Conservation (phyloP, 2,329 filamentous ascomycete genomes). For the Hypoxylon sp. region DNA sequence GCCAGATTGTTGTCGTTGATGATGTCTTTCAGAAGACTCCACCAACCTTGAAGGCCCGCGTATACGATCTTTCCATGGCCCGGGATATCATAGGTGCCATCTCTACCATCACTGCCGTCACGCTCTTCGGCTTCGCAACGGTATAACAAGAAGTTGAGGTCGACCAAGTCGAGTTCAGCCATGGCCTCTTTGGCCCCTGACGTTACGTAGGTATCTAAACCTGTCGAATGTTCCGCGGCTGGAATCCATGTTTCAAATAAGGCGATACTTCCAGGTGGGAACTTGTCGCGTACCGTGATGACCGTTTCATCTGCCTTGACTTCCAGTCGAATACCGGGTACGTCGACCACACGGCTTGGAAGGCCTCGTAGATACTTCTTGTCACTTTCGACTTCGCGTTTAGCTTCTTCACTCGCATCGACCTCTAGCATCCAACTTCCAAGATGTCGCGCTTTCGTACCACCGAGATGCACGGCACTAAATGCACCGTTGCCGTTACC, state of each 20-base stretch:
- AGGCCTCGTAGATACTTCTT: conserved; percentile 81
- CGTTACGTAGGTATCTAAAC: conserved; percentile 88
- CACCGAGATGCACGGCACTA: conserved; percentile 82
- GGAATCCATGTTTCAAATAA: conserved; percentile 98
- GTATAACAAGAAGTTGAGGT: conserved; percentile 94
- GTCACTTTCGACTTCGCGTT: conserved; percentile 75
- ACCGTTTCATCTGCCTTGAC: conserved; percentile 80
- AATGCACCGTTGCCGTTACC: conserved; percentile 87
- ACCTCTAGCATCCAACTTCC: conserved; percentile 95
- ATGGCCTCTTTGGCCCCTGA: conserved; percentile 86
- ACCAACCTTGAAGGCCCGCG: conserved; percentile 98
- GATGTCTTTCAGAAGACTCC: conserved; percentile 89
- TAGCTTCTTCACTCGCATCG: conserved; percentile 80
- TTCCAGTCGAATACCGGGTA: conserved; percentile 81
- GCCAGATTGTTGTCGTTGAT: conserved; percentile 91
- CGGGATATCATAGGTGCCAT: conserved; percentile 92
- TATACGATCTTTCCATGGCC: conserved; percentile 89
- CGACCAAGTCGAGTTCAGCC: conserved; percentile 78
- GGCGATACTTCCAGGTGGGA: conserved; percentile 94
- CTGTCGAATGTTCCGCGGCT: conserved; percentile 83
- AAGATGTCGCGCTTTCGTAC: conserved; percentile 87
- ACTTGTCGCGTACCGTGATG: conserved; percentile 84
- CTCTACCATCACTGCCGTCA: conserved; percentile 81
- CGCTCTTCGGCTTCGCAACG: conserved; percentile 90
- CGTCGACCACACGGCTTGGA: conserved; percentile 83